Evolutionary conservation across 2,329 filamentous ascomycete genomes (phyloP).

Genomic region (Arthrobotrys megalospora): DNA sequence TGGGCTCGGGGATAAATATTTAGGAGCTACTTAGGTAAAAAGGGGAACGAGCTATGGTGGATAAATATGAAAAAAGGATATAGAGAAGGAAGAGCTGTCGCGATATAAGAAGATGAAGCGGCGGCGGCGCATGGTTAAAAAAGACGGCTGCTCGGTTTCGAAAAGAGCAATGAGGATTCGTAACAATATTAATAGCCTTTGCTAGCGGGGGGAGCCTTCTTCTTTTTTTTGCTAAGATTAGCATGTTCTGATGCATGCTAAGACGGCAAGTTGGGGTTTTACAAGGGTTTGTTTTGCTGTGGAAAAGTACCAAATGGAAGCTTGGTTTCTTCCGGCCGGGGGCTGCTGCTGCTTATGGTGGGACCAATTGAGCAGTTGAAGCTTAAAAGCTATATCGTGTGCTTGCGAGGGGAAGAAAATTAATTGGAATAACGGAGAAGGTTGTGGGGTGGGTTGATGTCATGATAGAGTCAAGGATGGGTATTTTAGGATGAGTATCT

Average conservation of each 20-base stretch:
- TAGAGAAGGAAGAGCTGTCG: slow-evolving; percentile 19
- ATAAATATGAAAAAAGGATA: not conserved
- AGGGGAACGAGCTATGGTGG: slow-evolving; percentile 7
- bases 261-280: slow-evolving; percentile 22
- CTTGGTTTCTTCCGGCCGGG: too few relatives aligned
- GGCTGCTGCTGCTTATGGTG: too few relatives aligned
- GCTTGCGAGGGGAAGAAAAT: too few relatives aligned
- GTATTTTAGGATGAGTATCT: too few relatives aligned
- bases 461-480: too few relatives aligned
- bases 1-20: slow-evolving; percentile 5
- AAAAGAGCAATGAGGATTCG: not conserved
- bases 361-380: too few relatives aligned
- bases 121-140: slow-evolving; percentile 10
- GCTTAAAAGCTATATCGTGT: too few relatives aligned
- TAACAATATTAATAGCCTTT: slow-evolving; percentile 19
- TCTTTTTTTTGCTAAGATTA: slow-evolving; percentile 9
- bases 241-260: slow-evolving; percentile 14
- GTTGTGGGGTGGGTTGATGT: too few relatives aligned
- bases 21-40: not conserved
- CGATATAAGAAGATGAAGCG: slow-evolving; percentile 19
- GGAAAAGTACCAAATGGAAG: not conserved
- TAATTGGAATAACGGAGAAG: too few relatives aligned
- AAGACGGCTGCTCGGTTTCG: slow-evolving; percentile 26
- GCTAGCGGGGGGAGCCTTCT: not conserved
- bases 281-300: slow-evolving; percentile 8